Evolutionary conservation across 192 early-diverging fungal genomes (phyloP).

Genomic region (Backusella tuberculispora): DNA sequence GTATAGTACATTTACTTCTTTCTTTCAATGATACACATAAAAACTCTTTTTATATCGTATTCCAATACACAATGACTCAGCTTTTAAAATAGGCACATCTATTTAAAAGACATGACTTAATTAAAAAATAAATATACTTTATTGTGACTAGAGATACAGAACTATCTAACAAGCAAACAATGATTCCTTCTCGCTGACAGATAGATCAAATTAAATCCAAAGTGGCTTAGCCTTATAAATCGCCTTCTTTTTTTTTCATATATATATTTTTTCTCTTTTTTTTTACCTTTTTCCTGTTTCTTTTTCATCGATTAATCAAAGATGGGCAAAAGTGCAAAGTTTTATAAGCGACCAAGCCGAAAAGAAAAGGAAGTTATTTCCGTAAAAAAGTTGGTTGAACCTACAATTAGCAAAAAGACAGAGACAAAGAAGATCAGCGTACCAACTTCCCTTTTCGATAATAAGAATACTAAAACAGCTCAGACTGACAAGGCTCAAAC

Average conservation of each 20-base stretch:
- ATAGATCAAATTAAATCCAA: background rate
- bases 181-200: no score
- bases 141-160: no score
- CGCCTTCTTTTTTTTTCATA: background rate
- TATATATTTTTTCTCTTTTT: background rate
- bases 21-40: no score
- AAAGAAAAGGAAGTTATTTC: constrained; percentile 61
- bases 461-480: background rate
- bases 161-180: no score
- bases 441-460: background rate
- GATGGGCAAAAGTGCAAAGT: constrained; percentile 76
- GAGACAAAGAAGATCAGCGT: constrained; percentile 6
- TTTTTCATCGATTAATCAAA: background rate
- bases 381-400: constrained; percentile 39
- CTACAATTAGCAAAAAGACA: constrained; percentile 11
- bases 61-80: no score
- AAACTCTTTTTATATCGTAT: no score
- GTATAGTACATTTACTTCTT: no score
- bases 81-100: no score
- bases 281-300: background rate
- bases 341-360: constrained; percentile 66
- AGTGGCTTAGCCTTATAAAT: background rate
- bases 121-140: no score
- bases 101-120: no score
- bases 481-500: no score